These are phyloP conservation scores for Ogataea trehaloabstinens DNA, from an alignment of 805 yeast species.

Conservation along the genomic window DNA sequence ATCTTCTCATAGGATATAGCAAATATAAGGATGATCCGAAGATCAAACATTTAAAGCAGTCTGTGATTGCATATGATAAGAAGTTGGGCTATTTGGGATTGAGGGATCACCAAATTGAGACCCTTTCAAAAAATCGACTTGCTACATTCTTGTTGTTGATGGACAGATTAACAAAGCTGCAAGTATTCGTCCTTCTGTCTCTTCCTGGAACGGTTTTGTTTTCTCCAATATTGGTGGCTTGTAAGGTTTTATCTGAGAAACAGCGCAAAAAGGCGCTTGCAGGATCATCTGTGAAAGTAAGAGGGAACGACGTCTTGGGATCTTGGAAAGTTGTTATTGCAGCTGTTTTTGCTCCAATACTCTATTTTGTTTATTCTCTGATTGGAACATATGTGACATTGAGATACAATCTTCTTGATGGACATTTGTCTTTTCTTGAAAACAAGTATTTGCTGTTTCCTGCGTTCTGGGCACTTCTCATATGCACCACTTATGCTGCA, in stretches of 20 bases:
- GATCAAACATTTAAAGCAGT: slow-evolving; percentile 57
- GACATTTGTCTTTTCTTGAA: slow-evolving; percentile 5
- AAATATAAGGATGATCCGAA: slow-evolving; percentile 70
- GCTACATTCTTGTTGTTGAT: slow-evolving; percentile 52
- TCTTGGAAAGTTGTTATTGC: slow-evolving; percentile 94
- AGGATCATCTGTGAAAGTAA: slow-evolving; percentile 82
- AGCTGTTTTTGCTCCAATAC: slow-evolving; percentile 80
- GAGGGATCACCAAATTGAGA: slow-evolving; percentile 69
- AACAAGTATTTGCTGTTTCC: slow-evolving; percentile 35
- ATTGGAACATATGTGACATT: slow-evolving; percentile 39
- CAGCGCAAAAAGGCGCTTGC: slow-evolving; percentile 80
- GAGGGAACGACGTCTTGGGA: slow-evolving; percentile 89
- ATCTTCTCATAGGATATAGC: slow-evolving; percentile 79
- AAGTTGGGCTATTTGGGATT: slow-evolving; percentile 61
- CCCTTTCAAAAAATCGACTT: slow-evolving; percentile 47
- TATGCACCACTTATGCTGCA: slow-evolving; percentile 80
- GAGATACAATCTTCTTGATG: slow-evolving; percentile 19
- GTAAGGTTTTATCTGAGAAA: slow-evolving; percentile 65
- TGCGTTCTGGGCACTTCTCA: slow-evolving; percentile 60
- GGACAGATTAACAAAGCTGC: slow-evolving; percentile 53
- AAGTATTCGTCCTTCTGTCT: slow-evolving; percentile 57
- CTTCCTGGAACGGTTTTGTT: slow-evolving; percentile 87
- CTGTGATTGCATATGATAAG: slow-evolving; percentile 68
- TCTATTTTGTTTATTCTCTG: slow-evolving; percentile 76
- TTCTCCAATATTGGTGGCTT: slow-evolving; percentile 80